A percentile compares a stretch with the other conserved stretches of the same genome.
Conservation (phyloP, 1,284 basidiomycete species). For the Stereum hirsutum region DNA sequence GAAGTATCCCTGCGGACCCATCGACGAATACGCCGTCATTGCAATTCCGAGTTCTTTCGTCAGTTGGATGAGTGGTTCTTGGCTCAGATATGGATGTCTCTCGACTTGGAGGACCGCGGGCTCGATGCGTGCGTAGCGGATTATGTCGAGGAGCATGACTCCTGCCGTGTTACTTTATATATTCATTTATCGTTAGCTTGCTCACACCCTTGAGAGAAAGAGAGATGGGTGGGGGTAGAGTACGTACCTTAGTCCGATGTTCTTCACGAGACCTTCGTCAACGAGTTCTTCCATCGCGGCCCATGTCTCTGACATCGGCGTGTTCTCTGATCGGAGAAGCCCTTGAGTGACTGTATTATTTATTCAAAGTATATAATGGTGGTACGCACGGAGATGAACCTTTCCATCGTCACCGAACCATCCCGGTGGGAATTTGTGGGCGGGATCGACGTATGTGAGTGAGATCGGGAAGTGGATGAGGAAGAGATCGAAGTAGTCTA, state of each 20-base stretch:
- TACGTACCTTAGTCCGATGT: conserved; percentile 65
- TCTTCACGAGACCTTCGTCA: conserved; percentile 58
- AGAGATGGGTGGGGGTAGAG: too few relatives aligned
- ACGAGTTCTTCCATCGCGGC: conserved; percentile 65
- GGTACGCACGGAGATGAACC: conserved; percentile 42
- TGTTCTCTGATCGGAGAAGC: conserved; percentile 35
- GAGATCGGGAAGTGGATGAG: conserved; percentile 76
- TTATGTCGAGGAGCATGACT: conserved; percentile 51
- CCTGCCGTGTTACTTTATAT: conserved; percentile 53
- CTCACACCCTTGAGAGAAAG: too few relatives aligned
- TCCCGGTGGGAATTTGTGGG: conserved; percentile 66
- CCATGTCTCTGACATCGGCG: conserved; percentile 72
- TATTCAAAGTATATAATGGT: too few relatives aligned
- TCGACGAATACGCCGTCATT: conserved; percentile 75
- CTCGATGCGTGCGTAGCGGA: conserved; percentile 62
- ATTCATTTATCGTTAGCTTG: too few relatives aligned
- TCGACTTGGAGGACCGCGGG: conserved; percentile 73
- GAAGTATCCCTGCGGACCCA: conserved; percentile 60
- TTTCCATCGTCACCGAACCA: conserved; percentile 65
- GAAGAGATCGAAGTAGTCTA: conserved; percentile 74
- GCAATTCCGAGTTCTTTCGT: conserved; percentile 54
- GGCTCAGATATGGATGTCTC: conserved; percentile 70
- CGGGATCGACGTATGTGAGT: conserved; percentile 67
- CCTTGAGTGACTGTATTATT: too few relatives aligned
- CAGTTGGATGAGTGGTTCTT: conserved; percentile 52